Evolutionary conservation across 805 yeast species (phyloP).

Genomic region (Yarrowia porcina): DNA sequence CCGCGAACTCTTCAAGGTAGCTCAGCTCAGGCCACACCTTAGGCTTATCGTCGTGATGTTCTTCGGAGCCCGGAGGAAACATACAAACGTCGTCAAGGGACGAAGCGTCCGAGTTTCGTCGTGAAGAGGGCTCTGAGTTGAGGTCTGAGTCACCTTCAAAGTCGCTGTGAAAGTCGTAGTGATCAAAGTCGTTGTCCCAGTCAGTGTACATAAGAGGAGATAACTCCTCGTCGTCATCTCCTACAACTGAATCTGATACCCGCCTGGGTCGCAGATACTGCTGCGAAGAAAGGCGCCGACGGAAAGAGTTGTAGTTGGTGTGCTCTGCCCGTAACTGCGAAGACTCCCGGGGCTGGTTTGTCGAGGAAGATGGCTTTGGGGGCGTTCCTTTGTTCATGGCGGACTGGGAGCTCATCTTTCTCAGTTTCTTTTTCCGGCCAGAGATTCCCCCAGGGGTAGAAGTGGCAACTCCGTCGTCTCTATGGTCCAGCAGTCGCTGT

Average conservation of each 20-base stretch:
- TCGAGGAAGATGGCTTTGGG: neutral
- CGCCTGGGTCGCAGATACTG: slow-evolving; percentile 8
- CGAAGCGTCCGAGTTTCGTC: slow-evolving; percentile 57
- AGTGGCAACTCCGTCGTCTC: slow-evolving; percentile 1
- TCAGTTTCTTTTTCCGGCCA: slow-evolving; percentile 4
- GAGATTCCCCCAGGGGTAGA: neutral
- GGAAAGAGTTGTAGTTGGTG: slow-evolving; percentile 19
- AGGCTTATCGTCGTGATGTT: slow-evolving; percentile 32
- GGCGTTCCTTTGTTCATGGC: neutral
- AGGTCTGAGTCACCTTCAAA: slow-evolving; percentile 23
- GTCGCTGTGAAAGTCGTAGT: slow-evolving; percentile 1
- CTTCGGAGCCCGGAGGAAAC: slow-evolving; percentile 30
- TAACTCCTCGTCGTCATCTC: slow-evolving; percentile 6
- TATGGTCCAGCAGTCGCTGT: slow-evolving; percentile 18
- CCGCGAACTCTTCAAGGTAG: slow-evolving; percentile 71
- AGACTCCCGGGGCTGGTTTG: slow-evolving; percentile 1
- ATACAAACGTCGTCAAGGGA: slow-evolving; percentile 85
- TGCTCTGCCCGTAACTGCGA: slow-evolving; percentile 8
- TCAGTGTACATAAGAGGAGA: slow-evolving; percentile 14
- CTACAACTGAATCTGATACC: neutral
- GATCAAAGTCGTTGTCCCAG: slow-evolving; percentile 14
- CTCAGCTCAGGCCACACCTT: slow-evolving; percentile 80
- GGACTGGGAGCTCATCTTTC: slow-evolving; percentile 1
- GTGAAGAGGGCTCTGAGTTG: slow-evolving; percentile 59
- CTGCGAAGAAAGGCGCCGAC: slow-evolving; percentile 12